phyloP scores from a whole-genome alignment of 75 land plant species.

The Picea glauca region DNA sequence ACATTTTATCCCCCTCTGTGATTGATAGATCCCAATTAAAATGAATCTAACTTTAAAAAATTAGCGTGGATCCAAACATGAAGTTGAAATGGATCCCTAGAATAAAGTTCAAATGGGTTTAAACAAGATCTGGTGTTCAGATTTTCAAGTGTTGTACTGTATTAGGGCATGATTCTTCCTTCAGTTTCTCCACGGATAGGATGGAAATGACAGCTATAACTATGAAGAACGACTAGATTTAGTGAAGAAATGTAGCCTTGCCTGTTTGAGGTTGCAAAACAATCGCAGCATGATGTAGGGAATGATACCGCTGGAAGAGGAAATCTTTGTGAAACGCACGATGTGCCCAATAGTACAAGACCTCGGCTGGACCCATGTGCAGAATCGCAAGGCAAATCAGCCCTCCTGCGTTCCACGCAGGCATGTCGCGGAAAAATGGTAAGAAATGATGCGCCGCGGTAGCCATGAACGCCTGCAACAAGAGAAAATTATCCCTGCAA shows the following conservation, averaged over 20 bases:
- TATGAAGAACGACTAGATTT: too few relatives aligned
- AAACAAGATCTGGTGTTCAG: too few relatives aligned
- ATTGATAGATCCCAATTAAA: too few relatives aligned
- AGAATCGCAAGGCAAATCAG: slow-evolving; percentile 32
- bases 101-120: too few relatives aligned
- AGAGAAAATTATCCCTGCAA: slow-evolving; percentile 70
- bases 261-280: slow-evolving; percentile 62
- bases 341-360: slow-evolving; percentile 65
- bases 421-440: slow-evolving; percentile 32
- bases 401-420: slow-evolving; percentile 48
- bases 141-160: too few relatives aligned
- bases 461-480: slow-evolving; percentile 55
- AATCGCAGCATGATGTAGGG: slow-evolving; percentile 60
- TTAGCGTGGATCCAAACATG: too few relatives aligned
- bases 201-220: too few relatives aligned
- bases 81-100: too few relatives aligned
- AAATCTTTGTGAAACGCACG: slow-evolving; percentile 35
- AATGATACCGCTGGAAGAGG: slow-evolving; percentile 57
- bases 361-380: slow-evolving; percentile 56
- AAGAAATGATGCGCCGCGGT: slow-evolving; percentile 31
- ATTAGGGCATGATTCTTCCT: too few relatives aligned
- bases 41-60: too few relatives aligned
- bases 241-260: neutral
- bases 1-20: too few relatives aligned
- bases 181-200: too few relatives aligned